Evolutionary conservation across 257 asterid genomes (phyloP).

Genomic region (Eustoma russellianum): DNA sequence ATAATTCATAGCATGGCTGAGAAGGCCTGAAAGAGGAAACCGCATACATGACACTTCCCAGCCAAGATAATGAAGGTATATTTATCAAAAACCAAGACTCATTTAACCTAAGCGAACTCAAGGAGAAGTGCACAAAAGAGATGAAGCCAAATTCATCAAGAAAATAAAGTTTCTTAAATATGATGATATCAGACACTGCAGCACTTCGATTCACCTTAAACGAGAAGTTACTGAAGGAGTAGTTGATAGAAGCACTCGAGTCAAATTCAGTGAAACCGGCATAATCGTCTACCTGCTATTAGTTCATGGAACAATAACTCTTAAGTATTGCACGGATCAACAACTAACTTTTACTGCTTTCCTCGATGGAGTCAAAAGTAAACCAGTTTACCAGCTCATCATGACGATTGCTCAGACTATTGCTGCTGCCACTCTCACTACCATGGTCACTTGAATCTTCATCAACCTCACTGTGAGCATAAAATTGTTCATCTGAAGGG

Average conservation of each 20-base stretch:
- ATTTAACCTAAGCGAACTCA: no score
- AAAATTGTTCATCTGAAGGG: conserved; percentile 81
- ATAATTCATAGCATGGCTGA: no score
- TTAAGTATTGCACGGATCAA: neutral
- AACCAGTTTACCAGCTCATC: conserved; percentile 61
- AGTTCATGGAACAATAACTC: conserved; percentile 11
- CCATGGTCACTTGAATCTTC: conserved; percentile 79
- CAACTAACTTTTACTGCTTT: neutral
- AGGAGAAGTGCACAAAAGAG: no score
- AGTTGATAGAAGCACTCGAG: conserved; percentile 55
- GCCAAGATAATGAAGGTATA: no score
- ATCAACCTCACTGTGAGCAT: conserved; percentile 75
- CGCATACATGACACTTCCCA: no score
- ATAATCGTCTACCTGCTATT: conserved; percentile 64
- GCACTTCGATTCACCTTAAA: conserved; percentile 50
- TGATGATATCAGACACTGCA: no score
- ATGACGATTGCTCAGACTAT: conserved; percentile 86
- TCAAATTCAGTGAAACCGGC: conserved; percentile 60
- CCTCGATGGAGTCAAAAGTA: neutral
- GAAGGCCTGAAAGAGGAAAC: no score
- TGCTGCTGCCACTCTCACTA: conserved; percentile 78
- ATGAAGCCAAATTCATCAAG: no score
- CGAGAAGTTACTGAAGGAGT: conserved; percentile 94
- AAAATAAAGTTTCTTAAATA: no score
- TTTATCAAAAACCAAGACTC: no score